A percentile compares a stretch with the other conserved stretches of the same genome.
Evolutionary conservation across 176 grass and related monocot species (phyloP).

Genomic region (Juncus inflexus): DNA sequence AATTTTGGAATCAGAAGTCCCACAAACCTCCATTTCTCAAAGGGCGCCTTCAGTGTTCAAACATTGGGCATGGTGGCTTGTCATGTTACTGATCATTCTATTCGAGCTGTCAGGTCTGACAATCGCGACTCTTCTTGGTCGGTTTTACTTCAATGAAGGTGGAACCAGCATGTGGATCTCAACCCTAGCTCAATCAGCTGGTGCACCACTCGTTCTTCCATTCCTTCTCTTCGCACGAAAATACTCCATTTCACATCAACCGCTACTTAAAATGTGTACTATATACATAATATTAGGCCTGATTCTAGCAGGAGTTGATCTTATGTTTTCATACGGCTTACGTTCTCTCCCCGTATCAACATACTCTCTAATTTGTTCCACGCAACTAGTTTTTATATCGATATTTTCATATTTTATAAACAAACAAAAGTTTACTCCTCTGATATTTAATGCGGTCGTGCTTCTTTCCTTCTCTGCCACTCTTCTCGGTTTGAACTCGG

Average conservation of each 20-base stretch:
- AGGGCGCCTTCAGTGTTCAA: neutral
- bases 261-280: constrained; percentile 36
- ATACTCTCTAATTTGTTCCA: constrained; percentile 88
- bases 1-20: no score
- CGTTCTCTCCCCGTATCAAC: constrained; percentile 87
- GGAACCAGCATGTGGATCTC: constrained; percentile 81
- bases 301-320: constrained; percentile 68
- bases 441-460: constrained; percentile 70
- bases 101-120: constrained; percentile 52
- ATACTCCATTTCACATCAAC: neutral
- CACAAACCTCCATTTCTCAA: no score
- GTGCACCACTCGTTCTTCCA: constrained; percentile 37
- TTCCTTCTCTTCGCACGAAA: constrained; percentile 34
- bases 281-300: constrained; percentile 73
- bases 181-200: constrained; percentile 45
- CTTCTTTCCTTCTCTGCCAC: constrained; percentile 75
- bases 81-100: constrained; percentile 45
- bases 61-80: constrained; percentile 44
- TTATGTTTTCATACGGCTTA: constrained; percentile 94
- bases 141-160: constrained; percentile 73
- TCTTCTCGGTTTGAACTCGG: constrained; percentile 56
- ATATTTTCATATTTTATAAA: constrained; percentile 85
- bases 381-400: constrained; percentile 85
- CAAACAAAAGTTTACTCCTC: constrained; percentile 64
- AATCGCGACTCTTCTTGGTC: constrained; percentile 49